phyloP scores from a whole-genome alignment of 1,139 yeast genomes.

The Zygosaccharomyces sapae region DNA sequence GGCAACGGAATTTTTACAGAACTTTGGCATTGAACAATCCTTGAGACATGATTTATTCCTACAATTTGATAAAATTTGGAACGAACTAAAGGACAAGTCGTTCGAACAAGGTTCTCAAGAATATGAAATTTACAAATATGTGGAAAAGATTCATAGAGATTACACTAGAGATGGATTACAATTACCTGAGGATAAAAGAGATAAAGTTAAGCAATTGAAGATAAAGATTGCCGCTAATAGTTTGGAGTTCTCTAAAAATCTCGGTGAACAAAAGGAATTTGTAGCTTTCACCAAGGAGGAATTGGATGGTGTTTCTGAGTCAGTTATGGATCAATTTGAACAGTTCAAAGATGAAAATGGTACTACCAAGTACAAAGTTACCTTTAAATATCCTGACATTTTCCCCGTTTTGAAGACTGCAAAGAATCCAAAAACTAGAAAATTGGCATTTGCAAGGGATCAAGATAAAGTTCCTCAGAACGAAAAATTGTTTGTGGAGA shows the following conservation, averaged over 20 bases:
- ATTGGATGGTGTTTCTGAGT: constrained; percentile 69
- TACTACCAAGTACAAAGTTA: constrained; percentile 51
- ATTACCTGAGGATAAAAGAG: constrained; percentile 51
- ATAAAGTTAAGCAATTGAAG: constrained; percentile 53
- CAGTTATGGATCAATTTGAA: constrained; percentile 56
- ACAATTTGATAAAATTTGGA: constrained; percentile 51
- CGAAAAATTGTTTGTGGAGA: constrained; percentile 53
- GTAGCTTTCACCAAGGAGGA: constrained; percentile 58
- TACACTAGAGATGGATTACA: constrained; percentile 67
- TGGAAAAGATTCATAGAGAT: constrained; percentile 52
- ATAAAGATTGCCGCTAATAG: constrained; percentile 56
- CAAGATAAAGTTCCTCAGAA: constrained; percentile 64
- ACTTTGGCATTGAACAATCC: constrained; percentile 58
- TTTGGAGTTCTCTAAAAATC: constrained; percentile 56
- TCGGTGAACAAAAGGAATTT: constrained; percentile 67
- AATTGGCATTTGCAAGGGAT: constrained; percentile 58
- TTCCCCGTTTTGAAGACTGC: constrained; percentile 75
- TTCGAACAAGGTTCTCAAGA: constrained; percentile 38
- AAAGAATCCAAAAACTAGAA: constrained; percentile 58
- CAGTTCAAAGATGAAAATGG: constrained; percentile 42
- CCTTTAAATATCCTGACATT: constrained; percentile 77
- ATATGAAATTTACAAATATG: constrained; percentile 53
- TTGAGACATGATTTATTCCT: constrained; percentile 65
- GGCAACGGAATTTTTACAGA: constrained; percentile 55
- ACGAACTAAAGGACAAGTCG: constrained; percentile 32